phyloP scores from a whole-genome alignment of 2,329 filamentous ascomycete species.

The Hymenoscyphus fructigenus region DNA sequence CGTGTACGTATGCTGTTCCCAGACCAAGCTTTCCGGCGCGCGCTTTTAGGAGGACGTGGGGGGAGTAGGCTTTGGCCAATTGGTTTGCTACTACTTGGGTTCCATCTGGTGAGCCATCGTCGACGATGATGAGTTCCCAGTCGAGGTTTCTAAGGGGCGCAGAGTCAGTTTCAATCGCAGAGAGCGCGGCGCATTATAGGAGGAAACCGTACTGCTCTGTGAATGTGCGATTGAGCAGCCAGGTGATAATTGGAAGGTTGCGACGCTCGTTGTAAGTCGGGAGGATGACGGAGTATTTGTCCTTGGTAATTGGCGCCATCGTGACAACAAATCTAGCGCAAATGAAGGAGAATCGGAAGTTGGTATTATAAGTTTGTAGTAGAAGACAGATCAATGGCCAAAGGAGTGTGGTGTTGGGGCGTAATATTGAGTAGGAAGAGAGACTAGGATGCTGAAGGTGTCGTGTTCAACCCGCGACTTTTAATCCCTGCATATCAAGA shows the following conservation, averaged over 20 bases:
- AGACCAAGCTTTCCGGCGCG: constrained; percentile 67
- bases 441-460: background rate
- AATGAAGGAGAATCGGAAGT: constrained; percentile 5
- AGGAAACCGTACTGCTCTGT: constrained; percentile 68
- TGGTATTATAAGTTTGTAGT: constrained; percentile 5
- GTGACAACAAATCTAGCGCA: background rate
- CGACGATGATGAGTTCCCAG: constrained; percentile 97
- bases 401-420: constrained; percentile 6
- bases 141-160: constrained; percentile 69
- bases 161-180: background rate
- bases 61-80: constrained; percentile 79
- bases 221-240: constrained; percentile 83
- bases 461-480: background rate
- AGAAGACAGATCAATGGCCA: constrained; percentile 3
- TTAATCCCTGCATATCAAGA: background rate
- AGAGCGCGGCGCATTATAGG: background rate
- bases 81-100: constrained; percentile 89
- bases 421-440: background rate
- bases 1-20: constrained; percentile 36
- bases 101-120: constrained; percentile 95
- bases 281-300: constrained; percentile 96
- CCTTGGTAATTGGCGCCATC: constrained; percentile 39
- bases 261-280: constrained; percentile 98
- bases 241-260: constrained; percentile 94
- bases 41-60: constrained; percentile 79